A percentile compares a stretch with the other conserved stretches of the same genome.
Conservation (phyloP, 805 yeast genomes). For the Metschnikowia arizonensis region DNA sequence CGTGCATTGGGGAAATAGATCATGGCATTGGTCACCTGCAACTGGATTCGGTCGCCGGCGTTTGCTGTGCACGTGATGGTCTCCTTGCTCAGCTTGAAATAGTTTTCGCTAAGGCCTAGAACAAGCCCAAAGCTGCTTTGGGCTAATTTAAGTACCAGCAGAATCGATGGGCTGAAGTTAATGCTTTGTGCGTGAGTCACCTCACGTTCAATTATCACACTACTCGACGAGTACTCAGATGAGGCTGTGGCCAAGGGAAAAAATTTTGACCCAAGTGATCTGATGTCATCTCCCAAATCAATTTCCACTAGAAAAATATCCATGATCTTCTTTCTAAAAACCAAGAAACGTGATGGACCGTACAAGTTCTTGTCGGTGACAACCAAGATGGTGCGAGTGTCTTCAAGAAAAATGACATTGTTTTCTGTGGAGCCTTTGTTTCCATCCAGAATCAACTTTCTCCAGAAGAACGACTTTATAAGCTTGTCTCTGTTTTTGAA, state of each 20-base stretch:
- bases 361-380: conserved; percentile 5
- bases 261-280: conserved; percentile 9
- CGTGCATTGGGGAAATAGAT: conserved; percentile 15
- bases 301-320: conserved; percentile 10
- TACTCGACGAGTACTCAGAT: conserved; percentile 10
- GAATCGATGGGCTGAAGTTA: conserved; percentile 6
- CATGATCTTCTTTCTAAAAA: background rate
- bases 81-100: conserved; percentile 10
- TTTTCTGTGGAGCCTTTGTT: background rate
- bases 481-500: conserved; percentile 9
- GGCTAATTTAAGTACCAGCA: conserved; percentile 6
- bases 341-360: background rate
- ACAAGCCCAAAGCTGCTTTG: conserved; percentile 5
- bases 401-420: conserved; percentile 11
- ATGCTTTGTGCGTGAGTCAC: conserved; percentile 5
- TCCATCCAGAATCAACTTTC: conserved; percentile 3
- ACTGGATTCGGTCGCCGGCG: conserved; percentile 17
- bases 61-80: conserved; percentile 14
- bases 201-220: conserved; percentile 11
- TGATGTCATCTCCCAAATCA: conserved; percentile 12
- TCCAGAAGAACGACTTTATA: conserved; percentile 13
- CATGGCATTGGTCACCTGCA: conserved; percentile 18
- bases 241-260: conserved; percentile 15
- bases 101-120: conserved; percentile 6
- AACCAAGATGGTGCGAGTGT: conserved; percentile 11